phyloP scores from a whole-genome alignment of 768 basidiomycete genomes.

The Collybiopsis confluens region DNA sequence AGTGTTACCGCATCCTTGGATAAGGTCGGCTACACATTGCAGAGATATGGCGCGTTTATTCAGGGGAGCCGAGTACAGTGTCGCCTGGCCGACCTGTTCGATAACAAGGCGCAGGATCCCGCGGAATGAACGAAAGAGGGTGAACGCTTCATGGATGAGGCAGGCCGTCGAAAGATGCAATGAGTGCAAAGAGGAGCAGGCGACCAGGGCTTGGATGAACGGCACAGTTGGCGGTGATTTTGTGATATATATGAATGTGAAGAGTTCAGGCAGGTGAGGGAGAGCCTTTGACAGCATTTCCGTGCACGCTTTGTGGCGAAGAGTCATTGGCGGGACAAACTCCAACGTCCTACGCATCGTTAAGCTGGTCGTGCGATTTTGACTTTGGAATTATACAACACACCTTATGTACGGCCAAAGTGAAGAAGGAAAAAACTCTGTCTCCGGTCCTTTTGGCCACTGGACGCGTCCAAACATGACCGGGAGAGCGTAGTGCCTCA shows the following conservation, averaged over 20 bases:
- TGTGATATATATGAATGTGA: neutral
- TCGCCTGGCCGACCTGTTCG: neutral
- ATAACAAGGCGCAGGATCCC: constrained; percentile 1
- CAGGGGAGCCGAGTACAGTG: constrained; percentile 1
- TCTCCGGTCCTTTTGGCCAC: neutral
- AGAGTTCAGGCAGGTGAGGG: neutral
- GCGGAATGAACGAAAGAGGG: neutral
- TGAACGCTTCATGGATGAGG: neutral
- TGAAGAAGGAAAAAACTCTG: constrained; percentile 1
- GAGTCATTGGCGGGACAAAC: neutral
- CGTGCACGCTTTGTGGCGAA: neutral
- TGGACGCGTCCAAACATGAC: neutral
- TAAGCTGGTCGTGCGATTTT: neutral
- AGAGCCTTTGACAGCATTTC: neutral
- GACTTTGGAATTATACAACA: neutral
- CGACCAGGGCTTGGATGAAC: neutral
- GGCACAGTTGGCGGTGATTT: neutral
- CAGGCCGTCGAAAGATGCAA: constrained; percentile 3
- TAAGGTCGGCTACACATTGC: constrained; percentile 3
- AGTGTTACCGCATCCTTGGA: neutral
- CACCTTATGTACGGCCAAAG: constrained; percentile 9
- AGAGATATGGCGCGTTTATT: neutral
- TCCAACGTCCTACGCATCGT: neutral
- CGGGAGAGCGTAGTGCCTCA: neutral
- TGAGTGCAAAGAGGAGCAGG: neutral